Evolutionary conservation across 2,329 filamentous ascomycete genomes (phyloP).

Genomic region (Alternaria panax): DNA sequence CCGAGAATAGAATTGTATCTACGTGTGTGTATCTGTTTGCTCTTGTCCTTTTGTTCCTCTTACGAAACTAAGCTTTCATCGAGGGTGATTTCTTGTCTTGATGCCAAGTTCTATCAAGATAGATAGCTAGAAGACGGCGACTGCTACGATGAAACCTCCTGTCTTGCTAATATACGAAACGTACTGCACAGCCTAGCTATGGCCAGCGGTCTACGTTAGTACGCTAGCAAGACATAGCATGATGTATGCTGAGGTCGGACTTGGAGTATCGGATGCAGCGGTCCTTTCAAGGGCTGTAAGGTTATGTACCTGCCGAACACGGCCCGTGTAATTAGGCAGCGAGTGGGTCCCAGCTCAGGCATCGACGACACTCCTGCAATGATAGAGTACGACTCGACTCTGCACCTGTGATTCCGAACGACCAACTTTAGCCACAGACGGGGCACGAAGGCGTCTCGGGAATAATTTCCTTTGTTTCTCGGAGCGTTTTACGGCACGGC

Average conservation of each 20-base stretch:
- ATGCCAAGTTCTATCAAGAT: not conserved
- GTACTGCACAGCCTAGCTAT: too few relatives aligned
- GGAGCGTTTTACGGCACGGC: constrained; percentile 11
- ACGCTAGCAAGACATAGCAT: too few relatives aligned
- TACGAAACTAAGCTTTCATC: not conserved
- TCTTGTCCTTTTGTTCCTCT: not conserved
- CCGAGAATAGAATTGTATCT: not conserved
- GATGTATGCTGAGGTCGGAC: too few relatives aligned
- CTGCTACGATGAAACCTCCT: not conserved
- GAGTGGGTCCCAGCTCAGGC: constrained; percentile 2
- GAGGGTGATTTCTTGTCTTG: not conserved
- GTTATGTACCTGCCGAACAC: not conserved
- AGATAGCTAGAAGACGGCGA: not conserved
- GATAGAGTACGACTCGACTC: constrained; percentile 6
- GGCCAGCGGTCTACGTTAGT: too few relatives aligned
- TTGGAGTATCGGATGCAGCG: not conserved
- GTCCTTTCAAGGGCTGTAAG: not conserved
- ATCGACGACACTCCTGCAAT: constrained; percentile 9
- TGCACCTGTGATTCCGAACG: not conserved
- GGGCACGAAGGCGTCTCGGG: constrained; percentile 15
- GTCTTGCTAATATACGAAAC: too few relatives aligned
- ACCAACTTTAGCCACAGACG: not conserved
- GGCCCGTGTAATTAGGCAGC: constrained; percentile 3
- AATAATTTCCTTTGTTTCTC: constrained; percentile 20
- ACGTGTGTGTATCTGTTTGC: not conserved